A percentile compares a stretch with the other conserved stretches of the same genome.
These are phyloP conservation scores for Coprinellus aureogranulatus DNA, from an alignment of 768 basidiomycete species.

Conservation along the genomic window DNA sequence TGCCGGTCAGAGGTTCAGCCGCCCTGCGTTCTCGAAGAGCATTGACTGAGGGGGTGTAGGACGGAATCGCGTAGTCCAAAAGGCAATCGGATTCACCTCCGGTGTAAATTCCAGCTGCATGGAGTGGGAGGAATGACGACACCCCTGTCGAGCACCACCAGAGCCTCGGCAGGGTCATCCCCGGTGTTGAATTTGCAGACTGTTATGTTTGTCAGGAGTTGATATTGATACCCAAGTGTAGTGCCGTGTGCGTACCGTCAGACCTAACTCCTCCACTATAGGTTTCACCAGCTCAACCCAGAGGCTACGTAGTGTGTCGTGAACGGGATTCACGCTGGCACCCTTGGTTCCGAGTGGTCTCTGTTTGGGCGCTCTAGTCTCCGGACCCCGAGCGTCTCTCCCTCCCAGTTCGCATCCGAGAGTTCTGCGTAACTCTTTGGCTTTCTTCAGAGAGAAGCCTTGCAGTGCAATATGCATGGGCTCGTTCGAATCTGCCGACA, in stretches of 20 bases:
- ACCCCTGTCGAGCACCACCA: constrained; percentile 26
- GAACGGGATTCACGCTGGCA: no score
- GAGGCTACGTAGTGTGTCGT: not conserved
- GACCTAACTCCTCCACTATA: not conserved
- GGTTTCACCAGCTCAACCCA: constrained; percentile 6
- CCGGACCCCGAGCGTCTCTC: no score
- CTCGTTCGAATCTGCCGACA: constrained; percentile 1
- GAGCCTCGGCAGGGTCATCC: constrained; percentile 2
- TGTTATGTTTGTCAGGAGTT: not conserved
- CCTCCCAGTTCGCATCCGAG: not conserved
- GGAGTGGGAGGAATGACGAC: constrained; percentile 35
- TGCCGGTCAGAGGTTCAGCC: no score
- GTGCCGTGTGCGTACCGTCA: not conserved
- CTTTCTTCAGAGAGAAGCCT: constrained; percentile 1
- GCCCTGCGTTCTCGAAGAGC: constrained; percentile 5
- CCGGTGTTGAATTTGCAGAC: not conserved
- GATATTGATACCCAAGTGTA: not conserved
- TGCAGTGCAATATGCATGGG: constrained; percentile 12
- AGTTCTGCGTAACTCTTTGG: not conserved
- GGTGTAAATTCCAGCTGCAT: constrained; percentile 34
- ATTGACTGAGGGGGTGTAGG: constrained; percentile 18
- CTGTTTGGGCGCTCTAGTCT: no score
- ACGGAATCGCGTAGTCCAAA: constrained; percentile 17
- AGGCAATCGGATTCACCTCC: not conserved
- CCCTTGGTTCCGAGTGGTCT: no score